Base-by-base conservation (phyloP, 176 grass and related monocot species). In the Paspalum notatum region DNA sequence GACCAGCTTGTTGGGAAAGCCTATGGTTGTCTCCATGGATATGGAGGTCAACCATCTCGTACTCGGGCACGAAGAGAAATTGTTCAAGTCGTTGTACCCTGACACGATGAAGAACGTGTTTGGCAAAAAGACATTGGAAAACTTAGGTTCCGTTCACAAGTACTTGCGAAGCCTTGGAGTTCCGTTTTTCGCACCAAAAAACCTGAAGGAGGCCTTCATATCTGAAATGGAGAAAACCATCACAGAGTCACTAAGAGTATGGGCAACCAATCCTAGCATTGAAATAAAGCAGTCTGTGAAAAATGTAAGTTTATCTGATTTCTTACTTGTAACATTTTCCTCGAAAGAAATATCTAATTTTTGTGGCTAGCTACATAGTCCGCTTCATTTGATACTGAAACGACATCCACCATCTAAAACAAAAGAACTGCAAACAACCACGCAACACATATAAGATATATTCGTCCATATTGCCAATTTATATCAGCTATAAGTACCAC, bases 211-310 rank as follows among this genome's bases (percentile, higher is more conserved):
- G 25, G 20, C 18, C 1, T 21, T 67, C 64, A 10, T 44, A 12
- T 18, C 8, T 44, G 64, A 67, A 44, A 42, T 67, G 38, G n/a
- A 69, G 43, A 13, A 5, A 16, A 69, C 5, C n/a, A 47, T 47
- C 5, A 6, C 1, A 69, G 66, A 69, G 18, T 45, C 42, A 20
- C 12, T 69, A 5, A 69, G 66, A 69, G 0, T 2, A 47, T 69
- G 66, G 66, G 66, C 66, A 14, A 47, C 13, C 25, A 44, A 69
- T 9, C 64, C 64, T 10, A 67, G 65, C 41, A 68, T 68, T 12
- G 10, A 68, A 9, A 4, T 68, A 4, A 68, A 68, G 40, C 14
- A 68, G 17, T 18, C 65, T 46, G 18, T 68, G 20, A 44, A 3
- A 6, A 43, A 68, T 42, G 65, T 68, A 68, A 62, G 59, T 46